Evolutionary conservation across 305 asterid species (phyloP).

Genomic region (Petunia hybrid): DNA sequence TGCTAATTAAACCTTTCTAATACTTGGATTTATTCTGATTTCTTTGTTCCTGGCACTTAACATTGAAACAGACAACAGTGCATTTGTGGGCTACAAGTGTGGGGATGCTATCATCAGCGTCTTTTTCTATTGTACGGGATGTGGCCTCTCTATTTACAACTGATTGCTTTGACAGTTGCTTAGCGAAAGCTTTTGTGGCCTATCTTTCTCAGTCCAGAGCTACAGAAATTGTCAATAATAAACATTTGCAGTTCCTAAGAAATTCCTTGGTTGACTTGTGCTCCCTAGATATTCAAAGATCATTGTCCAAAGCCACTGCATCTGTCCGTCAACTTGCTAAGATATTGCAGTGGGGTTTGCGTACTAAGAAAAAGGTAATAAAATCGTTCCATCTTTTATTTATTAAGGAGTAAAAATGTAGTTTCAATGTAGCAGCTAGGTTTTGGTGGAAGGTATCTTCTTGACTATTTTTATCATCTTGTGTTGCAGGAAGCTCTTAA

Average conservation of each 20-base stretch:
- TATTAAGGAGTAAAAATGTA: conserved; percentile 19
- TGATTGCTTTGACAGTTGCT: conserved; percentile 65
- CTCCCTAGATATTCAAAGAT: conserved; percentile 75
- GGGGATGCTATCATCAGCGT: conserved; percentile 65
- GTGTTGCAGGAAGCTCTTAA: conserved; percentile 73
- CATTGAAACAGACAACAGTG: conserved; percentile 69
- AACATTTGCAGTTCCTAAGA: conserved; percentile 72
- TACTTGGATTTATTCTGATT: background rate
- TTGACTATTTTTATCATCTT: conserved; percentile 32
- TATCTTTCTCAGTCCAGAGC: conserved; percentile 68
- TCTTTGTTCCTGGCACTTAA: conserved; percentile 20
- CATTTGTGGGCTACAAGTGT: conserved; percentile 91
- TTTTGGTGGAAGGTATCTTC: conserved; percentile 16
- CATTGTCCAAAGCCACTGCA: conserved; percentile 64
- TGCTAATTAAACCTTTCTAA: background rate
- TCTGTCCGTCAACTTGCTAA: conserved; percentile 75
- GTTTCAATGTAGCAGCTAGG: background rate
- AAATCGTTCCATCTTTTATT: conserved; percentile 7
- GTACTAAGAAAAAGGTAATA: conserved; percentile 78
- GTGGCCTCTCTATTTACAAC: conserved; percentile 59
- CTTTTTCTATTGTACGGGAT: conserved; percentile 66
- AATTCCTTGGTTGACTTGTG: conserved; percentile 72
- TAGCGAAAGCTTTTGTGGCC: conserved; percentile 65
- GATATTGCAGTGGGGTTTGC: conserved; percentile 67
- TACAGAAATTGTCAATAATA: conserved; percentile 58